Conservation (phyloP, 345 rosid species). For the Mercurialis annua region DNA sequence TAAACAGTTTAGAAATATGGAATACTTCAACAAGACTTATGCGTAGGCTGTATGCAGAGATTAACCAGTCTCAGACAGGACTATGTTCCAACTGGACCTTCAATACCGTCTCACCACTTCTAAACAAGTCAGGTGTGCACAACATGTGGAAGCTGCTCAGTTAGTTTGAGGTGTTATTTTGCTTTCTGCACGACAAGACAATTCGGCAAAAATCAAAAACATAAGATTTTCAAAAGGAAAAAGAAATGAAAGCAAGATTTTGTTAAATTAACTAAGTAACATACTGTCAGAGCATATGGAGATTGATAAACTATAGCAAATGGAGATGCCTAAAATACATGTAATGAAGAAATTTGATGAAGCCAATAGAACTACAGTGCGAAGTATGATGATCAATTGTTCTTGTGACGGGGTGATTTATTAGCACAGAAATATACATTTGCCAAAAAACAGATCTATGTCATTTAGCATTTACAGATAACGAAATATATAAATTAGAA, state of each 20-base stretch:
- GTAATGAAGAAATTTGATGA: not conserved
- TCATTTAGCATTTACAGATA: no score
- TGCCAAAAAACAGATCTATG: not conserved
- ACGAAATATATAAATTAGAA: no score
- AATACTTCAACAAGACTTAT: not conserved
- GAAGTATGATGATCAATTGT: not conserved
- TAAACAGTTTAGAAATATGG: not conserved
- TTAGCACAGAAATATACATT: not conserved
- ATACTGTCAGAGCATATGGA: not conserved
- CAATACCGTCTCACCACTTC: not conserved
- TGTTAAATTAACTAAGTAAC: not conserved
- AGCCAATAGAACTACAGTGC: not conserved
- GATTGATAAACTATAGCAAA: not conserved
- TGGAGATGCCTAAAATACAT: not conserved
- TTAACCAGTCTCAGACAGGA: not conserved
- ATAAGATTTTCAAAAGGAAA: no score
- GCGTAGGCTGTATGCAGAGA: not conserved
- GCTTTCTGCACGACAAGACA: constrained; percentile 1
- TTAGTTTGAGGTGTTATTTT: not conserved
- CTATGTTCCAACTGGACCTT: not conserved
- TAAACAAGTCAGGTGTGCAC: not conserved
- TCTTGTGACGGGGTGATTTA: not conserved
- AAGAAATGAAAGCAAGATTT: no score
- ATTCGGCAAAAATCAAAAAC: not conserved
- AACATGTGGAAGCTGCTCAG: not conserved